Evolutionary conservation across 1,284 basidiomycete species (phyloP).

Genomic region (Sporisorium sorghi): DNA sequence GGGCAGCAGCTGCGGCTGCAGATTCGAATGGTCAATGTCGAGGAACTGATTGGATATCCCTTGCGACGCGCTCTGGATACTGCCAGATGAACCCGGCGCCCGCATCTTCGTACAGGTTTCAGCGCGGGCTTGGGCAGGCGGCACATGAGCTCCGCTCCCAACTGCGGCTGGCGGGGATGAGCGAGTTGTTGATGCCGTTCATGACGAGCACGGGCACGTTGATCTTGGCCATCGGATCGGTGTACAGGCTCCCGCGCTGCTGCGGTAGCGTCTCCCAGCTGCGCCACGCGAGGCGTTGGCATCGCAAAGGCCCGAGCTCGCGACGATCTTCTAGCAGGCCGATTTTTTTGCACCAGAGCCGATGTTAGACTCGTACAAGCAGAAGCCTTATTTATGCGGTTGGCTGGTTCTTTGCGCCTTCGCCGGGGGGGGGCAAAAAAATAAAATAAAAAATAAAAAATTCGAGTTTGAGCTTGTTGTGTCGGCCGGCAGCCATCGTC

Average conservation of each 20-base stretch:
- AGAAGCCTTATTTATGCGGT: too few relatives aligned
- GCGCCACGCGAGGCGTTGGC: constrained; percentile 37
- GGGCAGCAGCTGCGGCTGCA: constrained; percentile 33
- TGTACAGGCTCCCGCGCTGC: constrained; percentile 27
- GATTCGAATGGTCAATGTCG: constrained; percentile 31
- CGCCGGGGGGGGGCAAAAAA: too few relatives aligned
- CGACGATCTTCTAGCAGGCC: constrained; percentile 41
- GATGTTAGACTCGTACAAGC: too few relatives aligned
- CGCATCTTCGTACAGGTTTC: constrained; percentile 36
- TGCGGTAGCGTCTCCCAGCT: constrained; percentile 42
- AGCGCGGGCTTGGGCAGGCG: constrained; percentile 31
- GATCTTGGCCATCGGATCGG: constrained; percentile 40
- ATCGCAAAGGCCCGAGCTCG: constrained; percentile 36
- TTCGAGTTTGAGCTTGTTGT: not conserved
- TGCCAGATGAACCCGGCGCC: constrained; percentile 44
- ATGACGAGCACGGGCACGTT: constrained; percentile 43
- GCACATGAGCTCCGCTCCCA: constrained; percentile 50
- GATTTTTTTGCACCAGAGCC: too few relatives aligned
- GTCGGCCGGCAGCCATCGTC: not conserved
- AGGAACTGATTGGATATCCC: constrained; percentile 44
- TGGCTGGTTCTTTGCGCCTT: too few relatives aligned
- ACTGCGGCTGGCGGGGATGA: constrained; percentile 43
- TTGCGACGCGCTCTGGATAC: constrained; percentile 38
- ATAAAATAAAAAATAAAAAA: too few relatives aligned
- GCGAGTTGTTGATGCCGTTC: constrained; percentile 40